Evolutionary conservation across 2,329 filamentous ascomycete genomes (phyloP), one percentile per base, ranked within the genome.

Genomic region (Achaetomium macrosporum): DNA sequence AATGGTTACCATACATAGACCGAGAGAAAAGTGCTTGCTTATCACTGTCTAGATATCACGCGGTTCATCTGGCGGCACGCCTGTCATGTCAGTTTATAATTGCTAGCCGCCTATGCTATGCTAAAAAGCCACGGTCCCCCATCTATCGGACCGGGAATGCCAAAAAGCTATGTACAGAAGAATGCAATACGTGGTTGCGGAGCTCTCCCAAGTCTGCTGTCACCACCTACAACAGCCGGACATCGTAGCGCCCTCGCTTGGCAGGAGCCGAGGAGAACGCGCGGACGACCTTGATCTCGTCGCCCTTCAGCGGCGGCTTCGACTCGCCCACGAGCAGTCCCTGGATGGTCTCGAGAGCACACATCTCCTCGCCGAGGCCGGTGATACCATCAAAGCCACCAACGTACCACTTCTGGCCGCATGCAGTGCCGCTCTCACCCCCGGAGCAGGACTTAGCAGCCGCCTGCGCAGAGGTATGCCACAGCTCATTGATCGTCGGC

Each of bases 291-390:
- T 75, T 69, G 63, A 81, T 78, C 42, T 77, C 68, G 15, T 71
- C 68, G 8, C 69, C 73, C 61, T 68, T 69, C 33, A 79, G 67
- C 0, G 81, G 81, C 6, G 73, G 66, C 4, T 64, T 54, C 1
- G 74, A 69, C 5, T 70, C 60, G 13, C 67, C 61, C 13, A 73
- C 69, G 45, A 87, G 68, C 3, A 84, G 69, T 3, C 81, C 81
- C 63, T 85, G 82, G 15, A 86, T 71, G 1, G 76, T 74, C 68
- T 85, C 83, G 46, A 86, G 73, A 1, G 81, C 83, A 51, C 75
- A 78, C 79, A 86, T 82, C 64, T 85, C 76, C 66, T 84, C 79
- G 5, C 83, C 83, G 6, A 85, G 71, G 2, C 82, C 81, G 0
- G 70, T 65, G 20, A 66, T 70, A 36, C 74, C 75, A 61, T 86